Base-by-base conservation (phyloP, 768 basidiomycete genomes). In the Sarcodon aspratus region DNA sequence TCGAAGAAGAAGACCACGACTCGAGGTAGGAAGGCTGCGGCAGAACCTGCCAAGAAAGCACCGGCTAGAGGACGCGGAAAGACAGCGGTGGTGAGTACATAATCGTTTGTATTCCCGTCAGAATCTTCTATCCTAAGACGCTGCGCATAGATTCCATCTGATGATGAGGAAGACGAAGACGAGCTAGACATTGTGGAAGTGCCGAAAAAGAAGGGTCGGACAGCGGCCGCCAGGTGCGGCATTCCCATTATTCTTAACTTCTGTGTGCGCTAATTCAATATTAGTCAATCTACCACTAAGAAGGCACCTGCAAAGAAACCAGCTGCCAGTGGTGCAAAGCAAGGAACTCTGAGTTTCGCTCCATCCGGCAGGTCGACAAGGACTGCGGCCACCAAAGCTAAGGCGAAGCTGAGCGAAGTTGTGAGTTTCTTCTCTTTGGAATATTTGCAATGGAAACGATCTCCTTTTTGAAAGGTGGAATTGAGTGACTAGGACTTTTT, bases 331-430 rank as follows among this genome's bases (percentile, higher is more conserved):
- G 52, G 54, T 47, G 44, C 65, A 7, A 77, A 72, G 48, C 82
- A 85, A 60, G 51, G 71, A 1, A 82, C 78, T 38, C 61, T 88
- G 48, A 75, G 65, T 34, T 88, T 88, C 52, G 75, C 79, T 0
- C 79, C 85, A 9, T 69, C 72, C 32, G 74, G 59, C 21, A 56
- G 75, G 7, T 67, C 80, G 7, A 62, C 56, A 33, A 65, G 86
- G 47, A 73, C 82, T 0, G 86, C 87, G 11, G 86, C 87, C 7
- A 70, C 78, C 13, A 79, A 70, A 56, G 82, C 87, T 9, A 76
- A 71, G 56, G 74, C 75, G 38, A 85, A 67, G 63, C 75, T 84
- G 64, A 73, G 77, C 3, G 66, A 57, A 35, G 60, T 61, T 48
- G 73, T 75, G 45, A 51, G 70, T 63, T 12, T 40, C 21, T 27